Percentiles rank a stretch among this genome's conserved stretches.
These are phyloP conservation scores for Coniochaeta sp. DNA, from an alignment of 2,329 filamentous ascomycete genomes.

Conservation along the genomic window DNA sequence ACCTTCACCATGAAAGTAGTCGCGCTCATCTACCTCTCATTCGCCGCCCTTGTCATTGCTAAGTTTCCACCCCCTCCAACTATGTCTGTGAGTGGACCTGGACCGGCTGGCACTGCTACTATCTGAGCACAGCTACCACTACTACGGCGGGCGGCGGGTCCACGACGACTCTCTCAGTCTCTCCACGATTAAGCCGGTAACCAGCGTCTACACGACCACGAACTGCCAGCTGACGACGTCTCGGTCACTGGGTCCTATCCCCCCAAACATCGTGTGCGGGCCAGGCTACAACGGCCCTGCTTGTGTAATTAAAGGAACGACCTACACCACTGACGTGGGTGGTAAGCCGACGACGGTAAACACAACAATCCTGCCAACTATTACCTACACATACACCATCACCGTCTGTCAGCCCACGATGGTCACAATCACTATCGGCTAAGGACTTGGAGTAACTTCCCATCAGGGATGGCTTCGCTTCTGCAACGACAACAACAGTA, in stretches of 20 bases:
- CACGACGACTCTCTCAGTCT: too few species aligned
- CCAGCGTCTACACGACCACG: not conserved
- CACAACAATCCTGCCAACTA: not conserved
- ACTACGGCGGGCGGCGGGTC: not conserved
- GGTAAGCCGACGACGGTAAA: not conserved
- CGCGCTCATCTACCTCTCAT: not conserved
- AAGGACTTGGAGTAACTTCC: too few species aligned
- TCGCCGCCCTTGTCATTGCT: not conserved
- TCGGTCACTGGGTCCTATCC: too few species aligned
- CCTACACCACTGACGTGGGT: not conserved
- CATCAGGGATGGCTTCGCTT: not conserved
- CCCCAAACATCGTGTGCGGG: not conserved
- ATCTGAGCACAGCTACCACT: not conserved
- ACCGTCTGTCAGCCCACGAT: not conserved
- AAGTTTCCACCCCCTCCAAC: not conserved
- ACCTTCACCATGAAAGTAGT: not conserved
- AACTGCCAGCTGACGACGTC: not conserved
- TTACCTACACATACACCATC: not conserved
- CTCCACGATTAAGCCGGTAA: not conserved
- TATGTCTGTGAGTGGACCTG: not conserved
- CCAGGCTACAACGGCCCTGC: not conserved
- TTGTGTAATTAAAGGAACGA: not conserved
- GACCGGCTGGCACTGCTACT: not conserved
- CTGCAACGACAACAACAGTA: not conserved
- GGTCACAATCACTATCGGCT: not conserved